Conservation (phyloP, 2,329 filamentous ascomycete genomes). For the Penicillium capsulatum region DNA sequence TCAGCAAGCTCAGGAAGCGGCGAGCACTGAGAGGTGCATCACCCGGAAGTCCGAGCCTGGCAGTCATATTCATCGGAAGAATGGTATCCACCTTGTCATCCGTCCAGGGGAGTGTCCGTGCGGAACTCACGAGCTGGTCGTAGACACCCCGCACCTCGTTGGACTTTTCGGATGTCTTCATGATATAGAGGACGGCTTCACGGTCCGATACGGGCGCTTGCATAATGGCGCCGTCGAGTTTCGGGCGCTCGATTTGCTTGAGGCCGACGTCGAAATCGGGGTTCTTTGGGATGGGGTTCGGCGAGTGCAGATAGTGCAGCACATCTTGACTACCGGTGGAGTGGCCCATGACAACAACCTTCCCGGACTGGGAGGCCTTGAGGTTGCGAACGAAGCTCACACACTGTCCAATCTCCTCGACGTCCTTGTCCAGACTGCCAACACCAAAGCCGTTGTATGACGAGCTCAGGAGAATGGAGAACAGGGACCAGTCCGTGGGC, state of each 20-base stretch:
- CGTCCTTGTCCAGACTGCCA: conserved; percentile 51
- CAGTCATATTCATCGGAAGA: conserved; percentile 34
- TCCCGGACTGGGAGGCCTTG: conserved; percentile 38
- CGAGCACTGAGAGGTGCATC: conserved; percentile 51
- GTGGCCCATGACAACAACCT: conserved; percentile 65
- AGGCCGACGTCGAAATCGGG: conserved; percentile 25
- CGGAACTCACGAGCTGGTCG: conserved; percentile 33
- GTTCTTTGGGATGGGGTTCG: conserved; percentile 35
- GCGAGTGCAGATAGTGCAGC: conserved; percentile 57
- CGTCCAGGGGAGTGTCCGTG: conserved; percentile 27
- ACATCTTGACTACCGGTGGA: conserved; percentile 67
- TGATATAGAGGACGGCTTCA: conserved; percentile 51
- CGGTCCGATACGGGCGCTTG: conserved; percentile 78
- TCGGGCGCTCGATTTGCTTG: conserved; percentile 43
- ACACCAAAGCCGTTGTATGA: conserved; percentile 55
- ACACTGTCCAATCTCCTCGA: conserved; percentile 50
- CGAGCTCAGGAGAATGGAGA: conserved; percentile 50
- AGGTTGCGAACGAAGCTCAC: conserved; percentile 48
- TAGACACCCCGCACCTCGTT: conserved; percentile 26
- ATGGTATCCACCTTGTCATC: conserved; percentile 26
- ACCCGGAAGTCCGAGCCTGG: conserved; percentile 28
- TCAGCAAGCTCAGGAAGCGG: conserved; percentile 56
- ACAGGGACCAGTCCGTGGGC: conserved; percentile 50
- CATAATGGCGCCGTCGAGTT: conserved; percentile 69
- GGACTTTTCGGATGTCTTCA: conserved; percentile 16